A percentile compares a stretch with the other conserved stretches of the same genome.
Evolutionary conservation across 768 basidiomycete species (phyloP).

Genomic region (Russula griseocarnosa): DNA sequence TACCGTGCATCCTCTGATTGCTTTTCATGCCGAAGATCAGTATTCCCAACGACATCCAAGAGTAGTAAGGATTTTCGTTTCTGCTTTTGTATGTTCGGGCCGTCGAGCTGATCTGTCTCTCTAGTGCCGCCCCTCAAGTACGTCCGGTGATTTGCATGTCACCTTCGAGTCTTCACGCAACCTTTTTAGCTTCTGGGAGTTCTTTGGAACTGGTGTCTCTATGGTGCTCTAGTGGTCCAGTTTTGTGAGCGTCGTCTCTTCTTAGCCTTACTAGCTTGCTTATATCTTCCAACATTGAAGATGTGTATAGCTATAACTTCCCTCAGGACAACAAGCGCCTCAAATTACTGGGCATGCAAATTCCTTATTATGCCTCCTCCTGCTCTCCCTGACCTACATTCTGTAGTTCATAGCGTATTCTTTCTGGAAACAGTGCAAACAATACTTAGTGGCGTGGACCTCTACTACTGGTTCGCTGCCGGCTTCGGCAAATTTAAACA

Average conservation of each 20-base stretch:
- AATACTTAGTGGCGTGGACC: constrained; percentile 31
- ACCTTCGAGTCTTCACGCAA: not conserved
- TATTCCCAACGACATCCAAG: not conserved
- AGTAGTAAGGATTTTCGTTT: not conserved
- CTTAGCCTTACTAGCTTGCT: not conserved
- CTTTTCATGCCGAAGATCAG: not conserved
- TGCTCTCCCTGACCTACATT: not conserved
- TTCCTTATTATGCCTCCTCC: not conserved
- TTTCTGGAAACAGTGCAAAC: constrained; percentile 31
- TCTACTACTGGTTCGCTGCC: constrained; percentile 33
- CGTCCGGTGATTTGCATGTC: not conserved
- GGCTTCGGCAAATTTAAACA: constrained; percentile 34
- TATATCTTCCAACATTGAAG: not conserved
- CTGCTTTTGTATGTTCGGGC: too few relatives aligned
- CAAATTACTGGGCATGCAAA: constrained; percentile 11
- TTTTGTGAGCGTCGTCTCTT: constrained; percentile 29
- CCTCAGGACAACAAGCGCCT: not conserved
- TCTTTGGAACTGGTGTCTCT: constrained; percentile 33
- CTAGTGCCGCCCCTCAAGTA: constrained; percentile 14
- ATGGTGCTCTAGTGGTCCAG: constrained; percentile 33
- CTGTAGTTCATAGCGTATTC: constrained; percentile 31
- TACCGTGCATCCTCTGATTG: not conserved
- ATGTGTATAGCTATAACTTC: constrained; percentile 23
- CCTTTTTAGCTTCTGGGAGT: constrained; percentile 3
- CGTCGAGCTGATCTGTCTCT: not conserved